Evolutionary conservation across 1,284 basidiomycete genomes (phyloP).

Genomic region (Gymnopus androsaceus): DNA sequence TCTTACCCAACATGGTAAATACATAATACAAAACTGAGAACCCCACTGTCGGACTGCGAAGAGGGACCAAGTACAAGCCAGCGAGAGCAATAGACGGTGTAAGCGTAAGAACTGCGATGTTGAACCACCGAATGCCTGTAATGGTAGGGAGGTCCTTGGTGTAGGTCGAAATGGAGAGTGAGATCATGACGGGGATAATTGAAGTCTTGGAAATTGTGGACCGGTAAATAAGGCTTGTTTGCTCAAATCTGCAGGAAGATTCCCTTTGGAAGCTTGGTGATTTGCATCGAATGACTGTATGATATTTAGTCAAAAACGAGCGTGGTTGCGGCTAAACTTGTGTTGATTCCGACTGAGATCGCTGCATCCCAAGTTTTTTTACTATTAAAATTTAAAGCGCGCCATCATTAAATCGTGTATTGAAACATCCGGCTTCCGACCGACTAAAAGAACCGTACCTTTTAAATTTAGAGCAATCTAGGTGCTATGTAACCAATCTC

Average conservation of each 20-base stretch:
- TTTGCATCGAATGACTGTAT: conserved; percentile 13
- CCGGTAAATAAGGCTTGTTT: conserved; percentile 5
- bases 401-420: neutral
- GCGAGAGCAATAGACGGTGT: conserved; percentile 70
- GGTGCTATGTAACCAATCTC: too few species aligned
- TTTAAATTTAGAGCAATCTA: too few species aligned
- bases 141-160: conserved; percentile 45
- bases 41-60: conserved; percentile 53
- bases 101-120: conserved; percentile 64
- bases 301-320: conserved; percentile 14
- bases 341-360: conserved; percentile 14
- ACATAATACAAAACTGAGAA: conserved; percentile 72
- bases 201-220: neutral
- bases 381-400: neutral
- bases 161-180: conserved; percentile 17
- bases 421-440: too few species aligned
- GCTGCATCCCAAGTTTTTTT: neutral
- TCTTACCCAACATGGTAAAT: conserved; percentile 70
- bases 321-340: conserved; percentile 6
- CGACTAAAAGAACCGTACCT: too few species aligned
- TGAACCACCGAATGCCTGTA: conserved; percentile 63
- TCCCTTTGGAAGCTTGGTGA: conserved; percentile 3
- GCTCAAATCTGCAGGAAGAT: neutral
- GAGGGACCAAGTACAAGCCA: conserved; percentile 55
- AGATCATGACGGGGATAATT: neutral